Conservation (phyloP, 306 rosid species). For the Carpinus viminea region DNA sequence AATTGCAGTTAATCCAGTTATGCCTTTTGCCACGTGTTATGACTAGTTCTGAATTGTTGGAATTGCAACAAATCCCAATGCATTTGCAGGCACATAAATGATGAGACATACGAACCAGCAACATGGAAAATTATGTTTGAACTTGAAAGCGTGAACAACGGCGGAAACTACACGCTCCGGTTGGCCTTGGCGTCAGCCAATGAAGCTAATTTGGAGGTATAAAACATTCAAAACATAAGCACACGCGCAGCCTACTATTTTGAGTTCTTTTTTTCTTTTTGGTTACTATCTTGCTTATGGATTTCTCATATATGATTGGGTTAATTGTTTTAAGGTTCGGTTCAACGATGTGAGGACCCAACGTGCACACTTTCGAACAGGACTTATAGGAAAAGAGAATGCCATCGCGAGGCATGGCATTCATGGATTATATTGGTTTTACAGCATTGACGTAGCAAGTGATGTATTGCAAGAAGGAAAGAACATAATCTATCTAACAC, state of each 20-base stretch:
- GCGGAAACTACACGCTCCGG: slow-evolving; percentile 64
- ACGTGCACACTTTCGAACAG: slow-evolving; percentile 34
- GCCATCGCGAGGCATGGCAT: slow-evolving; percentile 85
- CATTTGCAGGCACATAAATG: slow-evolving; percentile 32
- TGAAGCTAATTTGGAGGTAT: slow-evolving; percentile 51
- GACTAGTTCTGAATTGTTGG: no score
- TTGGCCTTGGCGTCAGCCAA: slow-evolving; percentile 67
- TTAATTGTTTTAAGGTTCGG: slow-evolving; percentile 47
- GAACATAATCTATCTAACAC: slow-evolving; percentile 58
- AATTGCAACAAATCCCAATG: no score
- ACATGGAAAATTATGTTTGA: slow-evolving; percentile 68
- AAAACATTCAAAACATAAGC: no score
- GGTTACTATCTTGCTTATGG: neutral
- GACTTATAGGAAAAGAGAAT: slow-evolving; percentile 56
- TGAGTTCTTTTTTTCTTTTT: neutral
- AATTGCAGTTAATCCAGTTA: no score
- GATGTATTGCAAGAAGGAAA: slow-evolving; percentile 37
- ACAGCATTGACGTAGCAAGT: slow-evolving; percentile 38
- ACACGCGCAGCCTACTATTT: neutral
- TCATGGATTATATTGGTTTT: slow-evolving; percentile 62
- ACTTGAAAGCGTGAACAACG: slow-evolving; percentile 15
- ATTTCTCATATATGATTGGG: neutral
- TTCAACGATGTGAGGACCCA: slow-evolving; percentile 29
- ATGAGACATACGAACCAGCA: slow-evolving; percentile 40
- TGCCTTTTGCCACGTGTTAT: no score